Base-by-base conservation (phyloP, 257 asterid species). In the Solanum gracilifrons region DNA sequence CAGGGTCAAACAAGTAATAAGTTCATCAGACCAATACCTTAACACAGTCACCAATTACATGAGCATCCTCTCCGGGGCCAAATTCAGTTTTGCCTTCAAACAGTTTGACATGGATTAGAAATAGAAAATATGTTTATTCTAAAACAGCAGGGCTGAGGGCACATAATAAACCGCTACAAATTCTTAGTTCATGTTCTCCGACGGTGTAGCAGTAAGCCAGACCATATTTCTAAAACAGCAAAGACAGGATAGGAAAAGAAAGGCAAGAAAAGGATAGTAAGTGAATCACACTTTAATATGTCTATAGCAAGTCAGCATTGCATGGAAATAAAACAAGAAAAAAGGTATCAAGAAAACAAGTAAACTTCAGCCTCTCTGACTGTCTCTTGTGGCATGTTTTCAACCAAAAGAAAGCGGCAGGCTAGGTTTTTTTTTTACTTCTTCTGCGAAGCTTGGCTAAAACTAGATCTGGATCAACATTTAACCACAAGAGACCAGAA, bases 31-130 rank as follows among this genome's bases (percentile, higher is more conserved):
- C 71, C 90, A 43, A 83, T 87, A 97, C 99, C 99, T 96, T 96
- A 86, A 96, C 97, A 75, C 98, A 96, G 91, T 96, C 99, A 13
- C 98, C 98, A 66, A 96, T 91, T 88, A 96, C 96, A 92, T 96
- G 99, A 84, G 99, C 97, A 89, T 96, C 99, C 92, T 96, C 99
- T 84, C 93, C 93, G 18, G 95, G 93, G 85, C 89, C 89, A 90
- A 96, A 95, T 90, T 94, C 98, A 87, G 91, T 89, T 89, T 92
- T 94, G 79, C 99, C 99, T 96, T 87, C 87, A 7, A 48, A 89
- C 35, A 82, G 43, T 75, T 60, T 71, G n/a, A 15, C 55, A 69
- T 48, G 51, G 32, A 35, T 85, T 85, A 85, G 87, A 71, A 29
- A 18, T 69, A n/a, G 76, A 71, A 60, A 85, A 39, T 64, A 85